These are phyloP conservation scores for Cadophora gregata DNA, from an alignment of 2,329 filamentous ascomycete species.

Conservation along the genomic window DNA sequence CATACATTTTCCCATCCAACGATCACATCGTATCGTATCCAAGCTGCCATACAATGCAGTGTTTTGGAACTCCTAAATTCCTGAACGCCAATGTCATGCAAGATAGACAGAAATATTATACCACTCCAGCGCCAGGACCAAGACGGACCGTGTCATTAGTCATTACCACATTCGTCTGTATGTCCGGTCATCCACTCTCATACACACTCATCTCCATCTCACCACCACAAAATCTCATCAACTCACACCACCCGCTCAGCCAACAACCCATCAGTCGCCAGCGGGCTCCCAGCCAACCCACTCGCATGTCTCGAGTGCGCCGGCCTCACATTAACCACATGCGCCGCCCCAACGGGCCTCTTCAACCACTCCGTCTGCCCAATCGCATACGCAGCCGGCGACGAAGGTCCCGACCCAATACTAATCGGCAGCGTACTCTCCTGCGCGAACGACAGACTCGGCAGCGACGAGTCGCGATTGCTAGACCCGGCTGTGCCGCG, in stretches of 20 bases:
- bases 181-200: not conserved
- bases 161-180: not conserved
- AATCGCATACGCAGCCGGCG: not conserved
- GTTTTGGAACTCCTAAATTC: not conserved
- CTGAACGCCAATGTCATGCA: constrained; percentile 4
- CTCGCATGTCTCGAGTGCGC: constrained; percentile 4
- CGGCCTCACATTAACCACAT: constrained; percentile 9
- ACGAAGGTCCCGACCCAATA: constrained; percentile 10
- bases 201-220: not conserved
- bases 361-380: constrained; percentile 15
- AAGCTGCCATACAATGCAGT: not conserved
- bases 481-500: not conserved
- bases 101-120: not conserved
- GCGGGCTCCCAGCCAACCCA: constrained; percentile 3
- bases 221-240: not conserved
- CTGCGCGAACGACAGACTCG: not conserved
- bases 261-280: not conserved
- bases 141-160: not conserved
- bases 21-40: not conserved
- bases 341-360: not conserved
- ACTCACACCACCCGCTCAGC: not conserved
- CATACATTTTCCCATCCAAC: not conserved
- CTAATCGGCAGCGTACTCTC: constrained; percentile 15
- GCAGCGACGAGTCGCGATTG: not conserved
- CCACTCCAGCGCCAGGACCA: not conserved